These are phyloP conservation scores for Pelomyxa schiedti DNA, from an alignment of 78 protist genomes.

Conservation along the genomic window DNA sequence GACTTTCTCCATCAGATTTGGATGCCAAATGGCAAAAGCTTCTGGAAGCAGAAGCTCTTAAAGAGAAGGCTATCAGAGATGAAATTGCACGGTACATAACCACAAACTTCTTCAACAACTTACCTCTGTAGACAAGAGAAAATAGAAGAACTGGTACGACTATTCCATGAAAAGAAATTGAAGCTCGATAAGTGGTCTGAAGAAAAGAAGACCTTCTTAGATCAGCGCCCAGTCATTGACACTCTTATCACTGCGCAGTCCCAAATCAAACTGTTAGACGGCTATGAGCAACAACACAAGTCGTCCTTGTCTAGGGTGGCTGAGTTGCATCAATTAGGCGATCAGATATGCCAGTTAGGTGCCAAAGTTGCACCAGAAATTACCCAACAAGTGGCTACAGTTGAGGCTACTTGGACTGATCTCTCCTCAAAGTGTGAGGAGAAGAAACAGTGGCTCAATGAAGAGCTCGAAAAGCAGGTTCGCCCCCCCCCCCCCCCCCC, in stretches of 20 bases:
- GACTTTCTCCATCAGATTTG: constrained; percentile 34
- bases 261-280: neutral
- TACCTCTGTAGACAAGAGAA: too few relatives aligned
- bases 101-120: too few relatives aligned
- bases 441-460: neutral
- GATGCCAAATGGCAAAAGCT: constrained; percentile 21
- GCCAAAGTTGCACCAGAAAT: neutral
- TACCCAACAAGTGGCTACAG: neutral
- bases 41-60: constrained; percentile 38
- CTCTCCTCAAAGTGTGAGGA: neutral
- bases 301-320: neutral
- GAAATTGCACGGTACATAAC: neutral
- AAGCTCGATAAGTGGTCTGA: neutral
- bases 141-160: neutral
- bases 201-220: neutral
- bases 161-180: neutral
- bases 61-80: constrained; percentile 20
- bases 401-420: neutral
- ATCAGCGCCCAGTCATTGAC: neutral
- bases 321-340: neutral
- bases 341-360: neutral
- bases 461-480: neutral
- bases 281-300: neutral
- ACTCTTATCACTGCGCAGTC: neutral
- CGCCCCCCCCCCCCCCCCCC: too few relatives aligned